phyloP scores from a whole-genome alignment of 2,329 filamentous ascomycete genomes.

The Claviceps africana region DNA sequence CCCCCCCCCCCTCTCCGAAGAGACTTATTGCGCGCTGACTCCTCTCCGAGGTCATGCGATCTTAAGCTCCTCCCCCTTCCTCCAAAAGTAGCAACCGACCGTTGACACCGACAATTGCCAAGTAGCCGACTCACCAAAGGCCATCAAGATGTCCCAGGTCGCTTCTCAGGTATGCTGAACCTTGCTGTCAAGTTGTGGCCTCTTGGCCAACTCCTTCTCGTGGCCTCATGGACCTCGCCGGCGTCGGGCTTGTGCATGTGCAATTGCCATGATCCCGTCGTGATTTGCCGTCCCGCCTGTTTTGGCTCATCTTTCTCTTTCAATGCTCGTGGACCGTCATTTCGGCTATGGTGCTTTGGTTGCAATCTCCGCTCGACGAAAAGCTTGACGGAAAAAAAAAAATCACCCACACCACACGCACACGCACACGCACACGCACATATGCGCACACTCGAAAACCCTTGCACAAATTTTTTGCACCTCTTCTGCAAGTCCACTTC shows the following conservation, averaged over 20 bases:
- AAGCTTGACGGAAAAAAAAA: not conserved
- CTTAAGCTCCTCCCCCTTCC: conserved; percentile 19
- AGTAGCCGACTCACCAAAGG: conserved; percentile 12
- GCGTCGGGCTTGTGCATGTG: not conserved
- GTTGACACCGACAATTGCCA: conserved; percentile 32
- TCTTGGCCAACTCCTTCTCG: not conserved
- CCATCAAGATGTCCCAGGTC: conserved; percentile 44
- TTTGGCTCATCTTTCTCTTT: not conserved
- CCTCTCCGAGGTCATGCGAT: conserved; percentile 25
- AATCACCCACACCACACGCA: no score
- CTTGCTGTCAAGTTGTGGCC: not conserved
- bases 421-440: no score
- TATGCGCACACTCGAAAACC: no score
- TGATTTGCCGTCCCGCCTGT: not conserved
- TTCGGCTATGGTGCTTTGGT: not conserved
- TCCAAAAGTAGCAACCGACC: conserved; percentile 18
- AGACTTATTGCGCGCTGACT: conserved; percentile 9
- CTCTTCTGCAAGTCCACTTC: not conserved
- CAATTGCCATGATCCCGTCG: not conserved
- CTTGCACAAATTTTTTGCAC: no score
- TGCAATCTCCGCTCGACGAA: not conserved
- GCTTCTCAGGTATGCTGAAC: conserved; percentile 40
- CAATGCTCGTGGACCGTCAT: not conserved
- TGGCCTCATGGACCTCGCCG: not conserved
- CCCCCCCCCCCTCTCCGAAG: conserved; percentile 8